These are phyloP conservation scores for Trichosanthes cucumerina DNA, from an alignment of 306 rosid genomes.

Conservation along the genomic window DNA sequence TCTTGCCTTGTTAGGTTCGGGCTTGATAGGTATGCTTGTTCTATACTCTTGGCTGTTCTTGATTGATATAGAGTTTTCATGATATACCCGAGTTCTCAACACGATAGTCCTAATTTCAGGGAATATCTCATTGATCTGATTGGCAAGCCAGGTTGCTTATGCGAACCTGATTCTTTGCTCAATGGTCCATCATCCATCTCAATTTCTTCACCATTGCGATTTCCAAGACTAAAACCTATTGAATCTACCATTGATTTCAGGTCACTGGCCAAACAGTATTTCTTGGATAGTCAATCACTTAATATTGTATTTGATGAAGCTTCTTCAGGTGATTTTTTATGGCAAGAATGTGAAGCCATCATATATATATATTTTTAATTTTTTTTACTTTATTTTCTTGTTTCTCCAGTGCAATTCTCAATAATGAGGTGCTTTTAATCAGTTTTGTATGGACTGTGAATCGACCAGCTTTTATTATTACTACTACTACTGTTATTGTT, in stretches of 20 bases:
- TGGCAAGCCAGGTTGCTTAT: constrained; percentile 75
- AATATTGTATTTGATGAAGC: constrained; percentile 76
- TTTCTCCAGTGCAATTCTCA: not conserved
- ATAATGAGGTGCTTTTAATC: not conserved
- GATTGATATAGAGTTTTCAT: constrained; percentile 7
- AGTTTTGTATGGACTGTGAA: not conserved
- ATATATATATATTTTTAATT: not conserved
- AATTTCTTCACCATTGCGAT: constrained; percentile 93
- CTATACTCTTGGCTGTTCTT: not conserved
- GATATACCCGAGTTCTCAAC: constrained; percentile 6
- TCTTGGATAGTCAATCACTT: constrained; percentile 66
- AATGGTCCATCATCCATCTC: constrained; percentile 98
- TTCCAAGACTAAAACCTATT: constrained; percentile 74
- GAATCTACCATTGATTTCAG: constrained; percentile 75
- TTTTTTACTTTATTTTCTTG: not conserved
- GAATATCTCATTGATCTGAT: constrained; percentile 85
- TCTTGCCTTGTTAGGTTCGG: constrained; percentile 90
- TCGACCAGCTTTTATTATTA: not conserved
- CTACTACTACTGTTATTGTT: not conserved
- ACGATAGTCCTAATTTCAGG: constrained; percentile 36
- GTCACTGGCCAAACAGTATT: constrained; percentile 89
- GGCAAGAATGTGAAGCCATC: constrained; percentile 2
- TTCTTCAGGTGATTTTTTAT: constrained; percentile 54
- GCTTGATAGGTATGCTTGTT: constrained; percentile 49
- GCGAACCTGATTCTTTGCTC: constrained; percentile 88